phyloP scores from a whole-genome alignment of 2,329 filamentous ascomycete species.

The Talaromyces sp. region DNA sequence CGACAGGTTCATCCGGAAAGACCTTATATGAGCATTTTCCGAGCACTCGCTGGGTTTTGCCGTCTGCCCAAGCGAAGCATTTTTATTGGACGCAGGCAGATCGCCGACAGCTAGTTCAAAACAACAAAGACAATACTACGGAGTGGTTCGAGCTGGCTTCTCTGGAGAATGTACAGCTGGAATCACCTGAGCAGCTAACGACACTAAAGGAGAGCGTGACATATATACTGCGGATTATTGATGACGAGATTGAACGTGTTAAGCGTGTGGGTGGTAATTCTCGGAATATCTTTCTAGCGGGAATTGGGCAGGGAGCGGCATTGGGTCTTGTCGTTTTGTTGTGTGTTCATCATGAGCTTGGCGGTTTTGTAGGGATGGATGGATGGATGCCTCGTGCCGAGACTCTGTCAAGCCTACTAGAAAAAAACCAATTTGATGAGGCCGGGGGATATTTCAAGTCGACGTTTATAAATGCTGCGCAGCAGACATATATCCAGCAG shows the following conservation, averaged over 20 bases:
- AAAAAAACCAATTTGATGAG: constrained; percentile 10
- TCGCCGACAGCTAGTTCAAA: not conserved
- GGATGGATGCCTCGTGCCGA: constrained; percentile 19
- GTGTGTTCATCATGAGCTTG: constrained; percentile 16
- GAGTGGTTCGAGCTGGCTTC: constrained; percentile 20
- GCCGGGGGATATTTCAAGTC: constrained; percentile 17
- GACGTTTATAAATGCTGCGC: constrained; percentile 1
- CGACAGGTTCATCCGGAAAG: constrained; percentile 1
- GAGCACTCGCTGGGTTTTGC: constrained; percentile 19
- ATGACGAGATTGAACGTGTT: constrained; percentile 19
- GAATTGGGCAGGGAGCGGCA: constrained; percentile 20
- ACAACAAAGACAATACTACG: constrained; percentile 8
- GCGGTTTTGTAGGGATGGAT: constrained; percentile 19
- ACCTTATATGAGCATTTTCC: constrained; percentile 18
- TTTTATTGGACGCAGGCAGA: constrained; percentile 17
- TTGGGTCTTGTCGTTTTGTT: constrained; percentile 19
- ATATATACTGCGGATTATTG: constrained; percentile 17
- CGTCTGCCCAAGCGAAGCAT: constrained; percentile 15
- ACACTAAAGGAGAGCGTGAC: constrained; percentile 18
- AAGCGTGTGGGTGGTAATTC: constrained; percentile 12
- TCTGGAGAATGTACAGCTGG: constrained; percentile 9
- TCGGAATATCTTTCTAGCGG: constrained; percentile 18
- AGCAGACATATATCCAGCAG: not conserved
- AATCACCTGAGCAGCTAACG: constrained; percentile 14
- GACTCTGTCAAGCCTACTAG: constrained; percentile 10